phyloP scores from a whole-genome alignment of 1,284 basidiomycete species.

The Lignosus rhinocerotis region DNA sequence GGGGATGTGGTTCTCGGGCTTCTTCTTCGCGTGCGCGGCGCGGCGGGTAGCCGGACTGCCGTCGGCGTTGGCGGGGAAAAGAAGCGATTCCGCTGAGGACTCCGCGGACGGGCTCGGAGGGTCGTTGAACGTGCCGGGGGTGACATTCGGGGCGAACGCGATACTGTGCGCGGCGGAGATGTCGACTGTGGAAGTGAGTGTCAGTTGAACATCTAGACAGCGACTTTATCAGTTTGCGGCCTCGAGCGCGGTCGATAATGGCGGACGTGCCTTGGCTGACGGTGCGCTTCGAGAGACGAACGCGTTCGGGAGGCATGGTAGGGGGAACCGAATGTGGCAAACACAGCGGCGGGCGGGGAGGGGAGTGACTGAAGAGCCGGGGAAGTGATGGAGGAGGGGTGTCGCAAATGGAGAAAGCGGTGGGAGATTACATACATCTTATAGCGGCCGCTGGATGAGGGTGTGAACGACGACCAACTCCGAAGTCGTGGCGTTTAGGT shows the following conservation, averaged over 20 bases:
- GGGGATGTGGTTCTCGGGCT: conserved; percentile 80
- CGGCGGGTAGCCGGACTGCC: conserved; percentile 25
- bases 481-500: conserved; percentile 24
- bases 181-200: conserved; percentile 54
- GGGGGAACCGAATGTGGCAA: conserved; percentile 21
- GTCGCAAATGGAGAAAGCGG: conserved; percentile 29
- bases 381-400: conserved; percentile 33
- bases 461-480: conserved; percentile 27
- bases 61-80: conserved; percentile 46
- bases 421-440: conserved; percentile 34
- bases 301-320: conserved; percentile 58
- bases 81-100: conserved; percentile 35
- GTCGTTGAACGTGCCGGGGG: conserved; percentile 62
- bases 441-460: conserved; percentile 23
- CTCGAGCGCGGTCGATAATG: conserved; percentile 15
- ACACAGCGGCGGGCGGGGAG: conserved; percentile 26
- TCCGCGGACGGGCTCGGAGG: conserved; percentile 34
- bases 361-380: conserved; percentile 26
- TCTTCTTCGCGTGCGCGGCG: conserved; percentile 58
- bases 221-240: conserved; percentile 24
- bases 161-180: conserved; percentile 42
- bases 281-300: conserved; percentile 47
- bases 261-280: conserved; percentile 40
- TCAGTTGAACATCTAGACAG: conserved; percentile 46
- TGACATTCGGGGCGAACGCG: conserved; percentile 60